Conservation (phyloP, 202 grass and related monocot genomes). For the Cymbopogon flexuosus region DNA sequence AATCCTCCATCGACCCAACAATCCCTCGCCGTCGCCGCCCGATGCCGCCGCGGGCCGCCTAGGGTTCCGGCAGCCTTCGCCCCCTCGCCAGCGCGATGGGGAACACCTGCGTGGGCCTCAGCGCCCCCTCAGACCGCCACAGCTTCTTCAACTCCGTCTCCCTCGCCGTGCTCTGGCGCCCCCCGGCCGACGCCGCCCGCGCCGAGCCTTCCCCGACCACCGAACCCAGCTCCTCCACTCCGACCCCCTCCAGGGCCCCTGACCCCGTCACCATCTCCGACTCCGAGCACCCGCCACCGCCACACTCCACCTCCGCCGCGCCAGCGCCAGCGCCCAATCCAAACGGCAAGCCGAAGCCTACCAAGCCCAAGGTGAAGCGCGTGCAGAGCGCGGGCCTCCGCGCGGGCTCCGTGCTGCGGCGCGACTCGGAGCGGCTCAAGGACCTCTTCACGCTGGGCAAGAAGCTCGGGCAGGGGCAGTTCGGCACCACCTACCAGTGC, state of each 20-base stretch:
- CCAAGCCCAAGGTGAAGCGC: constrained; percentile 50
- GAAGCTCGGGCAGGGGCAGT: constrained; percentile 94
- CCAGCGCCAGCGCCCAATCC: background rate
- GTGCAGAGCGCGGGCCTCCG: constrained; percentile 71
- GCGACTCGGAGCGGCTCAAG: constrained; percentile 73
- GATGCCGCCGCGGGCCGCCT: constrained; percentile 29
- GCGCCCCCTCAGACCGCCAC: constrained; percentile 31
- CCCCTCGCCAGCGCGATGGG: constrained; percentile 45
- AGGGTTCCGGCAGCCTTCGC: constrained; percentile 20
- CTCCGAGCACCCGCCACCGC: constrained; percentile 26
- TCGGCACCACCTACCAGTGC: constrained; percentile 90
- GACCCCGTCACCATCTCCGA: constrained; percentile 44
- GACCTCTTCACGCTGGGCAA: constrained; percentile 75
- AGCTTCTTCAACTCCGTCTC: constrained; percentile 77
- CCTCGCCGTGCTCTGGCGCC: constrained; percentile 61
- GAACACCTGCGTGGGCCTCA: constrained; percentile 66
- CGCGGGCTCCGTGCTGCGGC: constrained; percentile 61
- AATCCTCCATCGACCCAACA: constrained; percentile 31
- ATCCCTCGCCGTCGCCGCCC: constrained; percentile 4
- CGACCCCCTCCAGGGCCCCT: constrained; percentile 38
- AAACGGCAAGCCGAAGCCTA: constrained; percentile 26
- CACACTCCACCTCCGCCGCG: background rate
- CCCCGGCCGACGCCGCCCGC: constrained; percentile 34
- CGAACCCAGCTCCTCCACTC: constrained; percentile 3
- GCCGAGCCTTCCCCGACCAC: constrained; percentile 26